These are phyloP conservation scores for Diaporthe capsici DNA, from an alignment of 2,329 filamentous ascomycete genomes.

Conservation along the genomic window DNA sequence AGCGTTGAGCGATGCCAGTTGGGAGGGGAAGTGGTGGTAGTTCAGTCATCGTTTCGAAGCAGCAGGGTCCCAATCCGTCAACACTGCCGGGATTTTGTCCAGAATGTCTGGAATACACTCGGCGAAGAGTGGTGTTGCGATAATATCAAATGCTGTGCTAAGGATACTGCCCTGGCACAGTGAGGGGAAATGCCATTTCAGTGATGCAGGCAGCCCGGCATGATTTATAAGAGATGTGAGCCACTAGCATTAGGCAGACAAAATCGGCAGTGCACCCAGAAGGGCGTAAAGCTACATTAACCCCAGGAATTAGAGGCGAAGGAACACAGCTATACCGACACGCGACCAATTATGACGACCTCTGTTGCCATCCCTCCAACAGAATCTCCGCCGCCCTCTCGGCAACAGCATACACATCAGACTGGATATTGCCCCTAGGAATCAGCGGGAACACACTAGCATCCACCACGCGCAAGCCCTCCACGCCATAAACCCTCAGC, in stretches of 20 bases:
- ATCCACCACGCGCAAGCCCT: constrained; percentile 29
- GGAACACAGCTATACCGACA: no score
- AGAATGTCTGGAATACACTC: background rate
- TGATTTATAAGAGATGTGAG: background rate
- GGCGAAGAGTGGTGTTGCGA: background rate
- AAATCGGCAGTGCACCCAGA: background rate
- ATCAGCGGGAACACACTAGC: constrained; percentile 39
- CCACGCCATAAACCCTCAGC: constrained; percentile 30
- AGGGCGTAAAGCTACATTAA: background rate
- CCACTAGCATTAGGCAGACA: background rate
- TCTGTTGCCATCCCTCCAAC: constrained; percentile 17
- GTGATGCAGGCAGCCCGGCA: background rate
- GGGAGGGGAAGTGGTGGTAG: constrained; percentile 57
- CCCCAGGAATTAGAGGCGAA: background rate
- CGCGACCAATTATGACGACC: background rate
- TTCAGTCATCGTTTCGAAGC: background rate
- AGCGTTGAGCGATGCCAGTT: constrained; percentile 66
- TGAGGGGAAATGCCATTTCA: background rate
- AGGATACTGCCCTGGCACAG: background rate
- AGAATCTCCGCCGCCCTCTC: constrained; percentile 35
- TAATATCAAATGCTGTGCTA: background rate
- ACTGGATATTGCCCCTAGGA: constrained; percentile 33
- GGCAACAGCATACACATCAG: constrained; percentile 36
- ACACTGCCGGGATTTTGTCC: background rate
- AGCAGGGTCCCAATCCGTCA: background rate